Evolutionary conservation across 495 filamentous ascomycete genomes (phyloP).

Genomic region (Lophiostoma macrostomum): DNA sequence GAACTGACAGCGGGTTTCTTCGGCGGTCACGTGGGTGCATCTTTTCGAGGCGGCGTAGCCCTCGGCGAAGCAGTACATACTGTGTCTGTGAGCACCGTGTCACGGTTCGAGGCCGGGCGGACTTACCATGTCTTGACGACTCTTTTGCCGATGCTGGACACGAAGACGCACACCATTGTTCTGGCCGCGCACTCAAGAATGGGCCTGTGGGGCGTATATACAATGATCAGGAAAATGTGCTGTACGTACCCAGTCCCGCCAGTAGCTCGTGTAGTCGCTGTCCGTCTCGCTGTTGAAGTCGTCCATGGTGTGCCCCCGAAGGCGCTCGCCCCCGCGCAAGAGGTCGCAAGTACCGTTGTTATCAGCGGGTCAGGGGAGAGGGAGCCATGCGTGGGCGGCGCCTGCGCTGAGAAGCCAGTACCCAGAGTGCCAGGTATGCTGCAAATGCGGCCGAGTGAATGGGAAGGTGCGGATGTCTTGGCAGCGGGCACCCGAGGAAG

Average conservation of each 20-base stretch:
- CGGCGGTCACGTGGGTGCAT: not conserved
- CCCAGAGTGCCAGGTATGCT: no score
- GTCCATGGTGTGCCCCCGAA: conserved; percentile 59
- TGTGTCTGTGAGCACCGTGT: not conserved
- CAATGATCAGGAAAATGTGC: not conserved
- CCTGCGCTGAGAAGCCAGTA: no score
- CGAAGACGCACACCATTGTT: not conserved
- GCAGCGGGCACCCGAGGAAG: no score
- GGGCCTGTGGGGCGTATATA: not conserved
- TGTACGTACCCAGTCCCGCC: conserved; percentile 92
- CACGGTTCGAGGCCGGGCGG: no score
- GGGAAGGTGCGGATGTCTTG: no score
- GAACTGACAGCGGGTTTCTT: not conserved
- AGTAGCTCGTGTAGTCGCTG: conserved; percentile 98
- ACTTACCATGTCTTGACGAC: not conserved
- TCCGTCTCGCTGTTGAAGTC: conserved; percentile 97
- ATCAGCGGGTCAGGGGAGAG: no score
- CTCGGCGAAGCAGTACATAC: not conserved
- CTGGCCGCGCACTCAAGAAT: not conserved
- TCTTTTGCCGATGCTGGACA: not conserved
- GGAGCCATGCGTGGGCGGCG: no score
- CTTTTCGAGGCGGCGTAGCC: conserved; percentile 2
- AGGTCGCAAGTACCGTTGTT: no score
- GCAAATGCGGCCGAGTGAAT: no score
- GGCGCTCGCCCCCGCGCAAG: not conserved